Evolutionary conservation across 495 filamentous ascomycete species (phyloP).

Genomic region (Neurospora sp.): DNA sequence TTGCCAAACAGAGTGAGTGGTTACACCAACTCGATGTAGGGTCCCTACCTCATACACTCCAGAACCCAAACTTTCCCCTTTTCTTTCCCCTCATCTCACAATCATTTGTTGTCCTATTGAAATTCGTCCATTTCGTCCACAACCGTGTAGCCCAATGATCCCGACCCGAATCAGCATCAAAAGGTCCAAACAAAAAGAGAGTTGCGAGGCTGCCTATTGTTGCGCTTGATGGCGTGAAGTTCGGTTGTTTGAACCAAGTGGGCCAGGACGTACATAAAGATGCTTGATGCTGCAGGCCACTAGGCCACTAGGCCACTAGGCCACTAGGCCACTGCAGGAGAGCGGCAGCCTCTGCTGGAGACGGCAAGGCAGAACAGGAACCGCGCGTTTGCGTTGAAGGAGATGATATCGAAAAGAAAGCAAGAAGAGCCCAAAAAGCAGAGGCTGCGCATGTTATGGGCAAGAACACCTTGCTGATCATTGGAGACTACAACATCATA

Average conservation of each 20-base stretch:
- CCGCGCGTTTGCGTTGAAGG: neutral
- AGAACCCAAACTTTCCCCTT: neutral
- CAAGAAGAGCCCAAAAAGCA: neutral
- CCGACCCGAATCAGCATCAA: neutral
- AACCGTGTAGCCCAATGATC: neutral
- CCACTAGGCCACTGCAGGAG: neutral
- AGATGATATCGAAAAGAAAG: neutral
- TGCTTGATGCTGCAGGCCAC: neutral
- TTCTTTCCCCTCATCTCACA: neutral
- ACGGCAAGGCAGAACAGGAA: neutral
- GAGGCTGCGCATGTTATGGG: neutral
- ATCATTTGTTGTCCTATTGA: neutral
- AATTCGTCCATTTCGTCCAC: neutral
- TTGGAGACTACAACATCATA: neutral
- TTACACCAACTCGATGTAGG: neutral
- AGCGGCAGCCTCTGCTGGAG: neutral
- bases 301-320: neutral
- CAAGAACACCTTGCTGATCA: neutral
- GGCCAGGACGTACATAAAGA: neutral
- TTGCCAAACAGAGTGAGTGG: neutral
- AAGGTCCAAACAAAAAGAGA: neutral
- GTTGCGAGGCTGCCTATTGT: neutral
- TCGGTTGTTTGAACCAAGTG: neutral
- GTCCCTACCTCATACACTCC: neutral
- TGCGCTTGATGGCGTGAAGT: neutral